Evolutionary conservation across 495 filamentous ascomycete genomes (phyloP).

Genomic region (Trichoderma orchidacearum): DNA sequence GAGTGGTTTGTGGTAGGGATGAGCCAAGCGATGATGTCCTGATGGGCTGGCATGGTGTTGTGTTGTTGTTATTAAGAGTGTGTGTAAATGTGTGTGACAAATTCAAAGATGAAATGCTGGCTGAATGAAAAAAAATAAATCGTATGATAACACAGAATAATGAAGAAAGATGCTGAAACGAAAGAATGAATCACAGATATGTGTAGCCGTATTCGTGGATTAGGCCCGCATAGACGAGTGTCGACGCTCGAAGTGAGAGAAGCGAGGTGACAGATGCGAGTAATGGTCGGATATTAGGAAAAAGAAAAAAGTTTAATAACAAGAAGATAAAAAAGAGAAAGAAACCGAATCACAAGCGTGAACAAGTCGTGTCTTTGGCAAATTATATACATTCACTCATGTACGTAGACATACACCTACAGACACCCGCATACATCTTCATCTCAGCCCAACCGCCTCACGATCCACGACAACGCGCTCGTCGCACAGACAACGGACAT

Average conservation of each 20-base stretch:
- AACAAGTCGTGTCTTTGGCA: neutral
- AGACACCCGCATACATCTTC: too few relatives aligned
- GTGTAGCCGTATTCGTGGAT: neutral
- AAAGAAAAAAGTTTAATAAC: neutral
- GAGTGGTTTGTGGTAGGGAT: neutral
- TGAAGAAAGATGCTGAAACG: neutral
- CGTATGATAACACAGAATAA: neutral
- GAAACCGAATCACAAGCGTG: neutral
- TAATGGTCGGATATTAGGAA: neutral
- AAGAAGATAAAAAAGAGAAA: neutral
- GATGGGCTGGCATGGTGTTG: neutral
- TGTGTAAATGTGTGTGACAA: neutral
- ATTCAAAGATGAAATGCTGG: too few relatives aligned
- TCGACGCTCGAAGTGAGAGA: neutral
- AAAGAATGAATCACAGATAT: neutral
- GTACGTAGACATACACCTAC: too few relatives aligned
- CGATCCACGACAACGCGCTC: neutral
- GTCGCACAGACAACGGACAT: neutral
- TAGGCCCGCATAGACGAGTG: too few relatives aligned
- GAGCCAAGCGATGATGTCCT: slow-evolving; percentile 3
- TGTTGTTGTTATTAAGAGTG: neutral
- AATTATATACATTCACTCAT: neutral
- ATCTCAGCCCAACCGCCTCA: neutral
- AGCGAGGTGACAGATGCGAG: neutral
- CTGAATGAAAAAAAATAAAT: neutral